These are phyloP conservation scores for Nicotiana obtusifolia DNA, from an alignment of 257 asterid genomes.

Conservation along the genomic window DNA sequence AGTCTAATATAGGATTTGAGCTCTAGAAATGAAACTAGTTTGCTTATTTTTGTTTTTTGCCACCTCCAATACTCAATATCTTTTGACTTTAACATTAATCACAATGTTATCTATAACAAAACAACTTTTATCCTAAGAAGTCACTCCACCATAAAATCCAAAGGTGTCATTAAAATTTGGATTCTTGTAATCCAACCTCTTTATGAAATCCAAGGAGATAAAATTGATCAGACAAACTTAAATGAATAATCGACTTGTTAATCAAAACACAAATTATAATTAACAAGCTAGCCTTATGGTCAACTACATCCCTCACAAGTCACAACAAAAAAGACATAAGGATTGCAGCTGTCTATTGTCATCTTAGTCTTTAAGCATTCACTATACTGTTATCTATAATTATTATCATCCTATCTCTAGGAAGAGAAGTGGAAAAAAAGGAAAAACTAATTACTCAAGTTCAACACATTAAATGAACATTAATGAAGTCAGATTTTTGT, in stretches of 20 bases:
- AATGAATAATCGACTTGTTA: neutral
- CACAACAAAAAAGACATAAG: neutral
- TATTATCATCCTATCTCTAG: neutral
- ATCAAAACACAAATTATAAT: neutral
- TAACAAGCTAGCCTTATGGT: neutral
- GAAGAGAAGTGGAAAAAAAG: neutral
- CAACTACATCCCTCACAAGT: neutral
- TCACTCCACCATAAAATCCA: neutral
- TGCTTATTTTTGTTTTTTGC: neutral
- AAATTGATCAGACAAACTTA: neutral
- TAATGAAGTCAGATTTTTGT: neutral
- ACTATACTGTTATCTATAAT: neutral
- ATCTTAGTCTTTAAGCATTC: constrained; percentile 1
- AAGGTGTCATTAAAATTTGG: neutral
- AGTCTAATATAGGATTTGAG: neutral
- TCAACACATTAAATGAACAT: neutral
- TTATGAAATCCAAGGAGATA: neutral
- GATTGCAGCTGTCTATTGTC: neutral
- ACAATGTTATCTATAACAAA: neutral
- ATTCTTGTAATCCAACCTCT: neutral
- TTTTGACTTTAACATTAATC: neutral
- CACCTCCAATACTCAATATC: neutral
- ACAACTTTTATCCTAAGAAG: neutral
- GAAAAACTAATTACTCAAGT: neutral
- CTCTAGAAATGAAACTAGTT: too few relatives aligned